Conservation (phyloP, 1,139 yeast species). For the Pneumocystis wakefieldiae region DNA sequence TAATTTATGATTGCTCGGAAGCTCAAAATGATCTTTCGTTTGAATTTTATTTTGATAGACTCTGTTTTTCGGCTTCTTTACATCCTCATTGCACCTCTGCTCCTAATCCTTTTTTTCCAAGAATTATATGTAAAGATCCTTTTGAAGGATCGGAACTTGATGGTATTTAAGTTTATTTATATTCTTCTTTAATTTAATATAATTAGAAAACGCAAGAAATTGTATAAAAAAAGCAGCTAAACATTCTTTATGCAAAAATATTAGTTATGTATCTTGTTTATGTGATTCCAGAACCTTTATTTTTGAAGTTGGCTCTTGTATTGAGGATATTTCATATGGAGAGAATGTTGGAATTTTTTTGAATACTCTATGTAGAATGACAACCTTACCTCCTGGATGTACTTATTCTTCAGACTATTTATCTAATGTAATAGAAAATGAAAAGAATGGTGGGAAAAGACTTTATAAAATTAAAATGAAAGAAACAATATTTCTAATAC, state of each 20-base stretch:
- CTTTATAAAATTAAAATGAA: neutral
- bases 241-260: neutral
- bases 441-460: neutral
- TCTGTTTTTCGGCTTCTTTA: neutral
- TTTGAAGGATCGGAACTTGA: neutral
- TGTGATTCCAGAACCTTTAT: neutral
- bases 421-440: neutral
- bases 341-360: neutral
- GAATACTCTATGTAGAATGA: neutral
- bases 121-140: neutral
- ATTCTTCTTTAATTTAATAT: neutral
- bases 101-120: neutral
- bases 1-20: neutral
- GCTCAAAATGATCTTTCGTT: neutral
- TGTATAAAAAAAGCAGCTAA: neutral
- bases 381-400: neutral
- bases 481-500: neutral
- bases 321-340: neutral
- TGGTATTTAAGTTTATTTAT: neutral
- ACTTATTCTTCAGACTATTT: neutral
- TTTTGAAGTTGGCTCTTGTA: neutral
- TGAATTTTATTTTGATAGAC: neutral
- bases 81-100: neutral
- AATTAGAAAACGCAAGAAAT: neutral
- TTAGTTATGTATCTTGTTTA: neutral